Evolutionary conservation across 441 rosid species (phyloP).

Genomic region (Raphanus hybrid): DNA sequence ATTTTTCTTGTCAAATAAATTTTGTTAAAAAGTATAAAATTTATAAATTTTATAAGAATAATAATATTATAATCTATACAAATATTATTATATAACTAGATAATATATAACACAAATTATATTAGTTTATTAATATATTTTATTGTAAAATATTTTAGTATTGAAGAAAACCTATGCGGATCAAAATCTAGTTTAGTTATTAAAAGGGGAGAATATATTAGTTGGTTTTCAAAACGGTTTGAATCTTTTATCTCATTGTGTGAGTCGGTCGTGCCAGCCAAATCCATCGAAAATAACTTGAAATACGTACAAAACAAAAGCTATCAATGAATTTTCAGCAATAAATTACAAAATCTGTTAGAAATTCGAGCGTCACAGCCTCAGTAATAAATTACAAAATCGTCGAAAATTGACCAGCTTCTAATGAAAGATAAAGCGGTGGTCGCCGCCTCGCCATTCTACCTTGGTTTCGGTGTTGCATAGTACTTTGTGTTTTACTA

Average conservation of each 20-base stretch:
- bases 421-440: neutral
- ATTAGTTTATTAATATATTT: too few relatives aligned
- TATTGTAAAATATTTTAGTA: too few relatives aligned
- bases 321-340: neutral
- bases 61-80: too few relatives aligned
- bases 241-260: neutral
- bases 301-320: neutral
- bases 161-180: too few relatives aligned
- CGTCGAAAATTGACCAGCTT: slow-evolving; percentile 1
- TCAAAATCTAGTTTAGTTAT: too few relatives aligned
- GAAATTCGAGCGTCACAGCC: neutral
- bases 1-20: too few relatives aligned
- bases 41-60: too few relatives aligned
- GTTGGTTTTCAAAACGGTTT: neutral
- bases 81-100: too few relatives aligned
- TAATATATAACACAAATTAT: too few relatives aligned
- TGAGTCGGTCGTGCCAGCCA: neutral
- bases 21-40: too few relatives aligned
- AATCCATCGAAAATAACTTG: neutral
- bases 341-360: neutral
- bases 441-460: neutral
- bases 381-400: neutral
- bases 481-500: neutral
- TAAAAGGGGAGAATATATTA: neutral
- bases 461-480: neutral